These are phyloP conservation scores for Pichia cabralensis DNA, from an alignment of 805 yeast genomes.

Conservation along the genomic window DNA sequence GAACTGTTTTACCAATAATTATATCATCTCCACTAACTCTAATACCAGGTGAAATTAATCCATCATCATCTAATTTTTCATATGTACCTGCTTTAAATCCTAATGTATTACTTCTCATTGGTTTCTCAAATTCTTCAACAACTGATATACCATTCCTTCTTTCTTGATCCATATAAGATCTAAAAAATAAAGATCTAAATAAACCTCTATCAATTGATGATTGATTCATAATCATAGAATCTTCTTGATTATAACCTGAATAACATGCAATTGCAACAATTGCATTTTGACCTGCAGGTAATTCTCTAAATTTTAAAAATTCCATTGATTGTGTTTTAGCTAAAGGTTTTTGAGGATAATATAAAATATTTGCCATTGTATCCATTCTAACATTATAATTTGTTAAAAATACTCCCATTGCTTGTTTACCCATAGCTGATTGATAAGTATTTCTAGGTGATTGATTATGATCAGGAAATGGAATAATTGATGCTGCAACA, in stretches of 20 bases:
- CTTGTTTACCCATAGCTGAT: constrained; percentile 99
- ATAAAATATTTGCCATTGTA: constrained; percentile 96
- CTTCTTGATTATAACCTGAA: constrained; percentile 98
- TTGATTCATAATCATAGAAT: constrained; percentile 99
- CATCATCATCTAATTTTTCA: constrained; percentile 97
- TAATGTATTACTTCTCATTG: constrained; percentile 87
- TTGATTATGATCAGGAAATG: constrained; percentile 99
- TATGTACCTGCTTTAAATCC: constrained; percentile 97
- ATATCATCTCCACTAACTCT: constrained; percentile 99
- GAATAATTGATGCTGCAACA: constrained; percentile 97
- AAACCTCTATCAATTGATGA: constrained; percentile 94
- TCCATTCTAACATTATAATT: constrained; percentile 97
- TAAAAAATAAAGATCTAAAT: constrained; percentile 89
- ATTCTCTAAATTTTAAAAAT: constrained; percentile 89
- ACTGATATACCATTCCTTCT: constrained; percentile 98
- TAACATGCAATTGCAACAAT: constrained; percentile 97
- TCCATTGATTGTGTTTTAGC: constrained; percentile 99
- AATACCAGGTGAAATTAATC: constrained; percentile 95
- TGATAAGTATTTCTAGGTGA: constrained; percentile 99
- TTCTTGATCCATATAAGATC: constrained; percentile 98
- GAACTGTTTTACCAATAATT: constrained; percentile 97
- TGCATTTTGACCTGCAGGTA: constrained; percentile 99
- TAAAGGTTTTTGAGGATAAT: constrained; percentile 95
- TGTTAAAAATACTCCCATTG: constrained; percentile 97
- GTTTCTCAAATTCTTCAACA: constrained; percentile 95